These are phyloP conservation scores for Coemansia sp. DNA, from an alignment of 192 early-diverging fungal genomes.

Conservation along the genomic window DNA sequence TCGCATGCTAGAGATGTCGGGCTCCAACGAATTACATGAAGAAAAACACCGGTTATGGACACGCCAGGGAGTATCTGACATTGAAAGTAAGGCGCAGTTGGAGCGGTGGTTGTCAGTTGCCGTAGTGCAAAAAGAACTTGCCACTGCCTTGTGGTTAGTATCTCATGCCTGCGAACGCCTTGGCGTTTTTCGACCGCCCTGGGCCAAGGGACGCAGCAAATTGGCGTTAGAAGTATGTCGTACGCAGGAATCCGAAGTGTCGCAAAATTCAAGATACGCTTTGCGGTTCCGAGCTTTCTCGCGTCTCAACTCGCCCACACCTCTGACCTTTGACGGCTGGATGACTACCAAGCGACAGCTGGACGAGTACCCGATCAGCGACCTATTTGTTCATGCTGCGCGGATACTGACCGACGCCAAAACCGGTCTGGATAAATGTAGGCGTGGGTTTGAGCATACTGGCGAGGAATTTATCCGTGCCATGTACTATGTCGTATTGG, in stretches of 20 bases:
- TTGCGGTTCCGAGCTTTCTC: constrained; percentile 40
- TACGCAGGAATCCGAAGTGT: constrained; percentile 13
- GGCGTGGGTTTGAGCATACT: background rate
- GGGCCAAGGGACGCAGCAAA: constrained; percentile 9
- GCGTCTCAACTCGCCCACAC: constrained; percentile 39
- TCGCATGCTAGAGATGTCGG: constrained; percentile 17
- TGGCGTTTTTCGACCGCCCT: constrained; percentile 29
- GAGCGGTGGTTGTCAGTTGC: constrained; percentile 20
- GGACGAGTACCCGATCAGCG: constrained; percentile 23
- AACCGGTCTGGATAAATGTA: constrained; percentile 1
- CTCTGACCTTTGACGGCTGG: constrained; percentile 34
- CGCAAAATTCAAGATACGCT: constrained; percentile 25
- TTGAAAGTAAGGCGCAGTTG: constrained; percentile 16
- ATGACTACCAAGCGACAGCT: constrained; percentile 25
- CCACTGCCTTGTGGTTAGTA: constrained; percentile 39
- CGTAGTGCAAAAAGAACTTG: constrained; percentile 30
- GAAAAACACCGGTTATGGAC: background rate
- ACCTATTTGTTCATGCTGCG: constrained; percentile 35
- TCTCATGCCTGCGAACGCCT: constrained; percentile 37
- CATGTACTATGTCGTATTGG: constrained; percentile 24
- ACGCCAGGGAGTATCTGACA: background rate
- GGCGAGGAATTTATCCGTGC: background rate
- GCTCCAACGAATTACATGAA: background rate
- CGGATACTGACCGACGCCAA: constrained; percentile 14
- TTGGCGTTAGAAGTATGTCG: constrained; percentile 13